Evolutionary conservation across 2,329 filamentous ascomycete species (phyloP).

Genomic region (Canariomyces notabilis): DNA sequence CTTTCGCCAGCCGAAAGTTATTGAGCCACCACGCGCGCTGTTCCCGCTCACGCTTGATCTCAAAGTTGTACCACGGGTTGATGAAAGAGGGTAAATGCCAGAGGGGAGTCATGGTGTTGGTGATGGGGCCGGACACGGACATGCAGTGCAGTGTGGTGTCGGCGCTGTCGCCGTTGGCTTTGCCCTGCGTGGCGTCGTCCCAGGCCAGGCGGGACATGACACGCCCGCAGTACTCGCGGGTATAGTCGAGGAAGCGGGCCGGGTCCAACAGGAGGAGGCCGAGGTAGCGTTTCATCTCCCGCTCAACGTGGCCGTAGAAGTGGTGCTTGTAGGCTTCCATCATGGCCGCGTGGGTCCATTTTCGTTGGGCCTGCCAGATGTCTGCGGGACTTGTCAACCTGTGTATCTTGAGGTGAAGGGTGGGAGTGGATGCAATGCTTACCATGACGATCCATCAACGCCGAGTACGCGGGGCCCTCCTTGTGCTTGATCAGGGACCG

Average conservation of each 20-base stretch:
- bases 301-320: slow-evolving; percentile 46
- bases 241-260: slow-evolving; percentile 40
- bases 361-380: slow-evolving; percentile 44
- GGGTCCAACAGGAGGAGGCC: slow-evolving; percentile 44
- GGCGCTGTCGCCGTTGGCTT: slow-evolving; percentile 42
- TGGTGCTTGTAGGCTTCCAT: slow-evolving; percentile 33
- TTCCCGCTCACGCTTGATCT: slow-evolving; percentile 38
- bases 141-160: slow-evolving; percentile 45
- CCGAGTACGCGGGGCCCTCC: slow-evolving; percentile 43
- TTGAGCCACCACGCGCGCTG: slow-evolving; percentile 44
- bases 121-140: slow-evolving; percentile 47
- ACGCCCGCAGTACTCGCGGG: slow-evolving; percentile 45
- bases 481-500: slow-evolving; percentile 46
- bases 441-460: slow-evolving; percentile 48
- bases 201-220: slow-evolving; percentile 47
- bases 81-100: slow-evolving; percentile 40
- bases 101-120: slow-evolving; percentile 46
- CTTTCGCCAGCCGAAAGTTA: slow-evolving; percentile 38
- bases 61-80: slow-evolving; percentile 46
- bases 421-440: slow-evolving; percentile 19
- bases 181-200: slow-evolving; percentile 45
- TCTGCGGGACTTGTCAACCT: too few relatives aligned
- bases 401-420: slow-evolving; percentile 5
- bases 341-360: slow-evolving; percentile 48
- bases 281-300: slow-evolving; percentile 41